phyloP scores from a whole-genome alignment of 1,139 yeast species.

The Yamadazyma spencermartinsiae region DNA sequence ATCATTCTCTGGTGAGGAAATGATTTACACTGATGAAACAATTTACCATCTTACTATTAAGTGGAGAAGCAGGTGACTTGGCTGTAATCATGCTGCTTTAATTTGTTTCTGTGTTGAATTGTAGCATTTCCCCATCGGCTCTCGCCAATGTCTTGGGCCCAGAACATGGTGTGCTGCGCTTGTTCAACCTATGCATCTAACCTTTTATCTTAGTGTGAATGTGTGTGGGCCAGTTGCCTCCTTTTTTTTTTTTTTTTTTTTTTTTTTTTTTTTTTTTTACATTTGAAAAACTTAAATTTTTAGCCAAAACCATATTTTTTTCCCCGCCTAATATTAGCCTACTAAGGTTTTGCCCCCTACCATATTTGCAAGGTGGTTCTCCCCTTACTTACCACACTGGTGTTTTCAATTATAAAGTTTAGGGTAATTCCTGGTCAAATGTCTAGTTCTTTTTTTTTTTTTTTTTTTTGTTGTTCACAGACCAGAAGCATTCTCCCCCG shows the following conservation, averaged over 20 bases:
- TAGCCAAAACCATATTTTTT: neutral
- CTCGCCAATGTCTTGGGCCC: too few species aligned
- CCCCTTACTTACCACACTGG: too few species aligned
- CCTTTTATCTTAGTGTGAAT: neutral
- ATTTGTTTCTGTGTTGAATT: too few species aligned
- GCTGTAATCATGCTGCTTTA: too few species aligned
- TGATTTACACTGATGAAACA: neutral
- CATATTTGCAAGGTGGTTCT: neutral
- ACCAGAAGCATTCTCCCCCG: constrained; percentile 1
- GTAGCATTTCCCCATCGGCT: too few species aligned
- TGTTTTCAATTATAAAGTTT: constrained; percentile 16
- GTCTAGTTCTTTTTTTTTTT: constrained; percentile 4
- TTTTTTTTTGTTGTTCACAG: neutral
- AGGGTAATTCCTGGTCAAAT: constrained; percentile 10
- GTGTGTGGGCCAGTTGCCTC: too few species aligned
- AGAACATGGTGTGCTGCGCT: too few species aligned
- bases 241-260: too few species aligned
- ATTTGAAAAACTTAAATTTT: neutral
- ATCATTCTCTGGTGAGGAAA: too few species aligned
- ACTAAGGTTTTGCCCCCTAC: neutral
- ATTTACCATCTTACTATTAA: neutral
- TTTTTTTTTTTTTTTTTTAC: neutral
- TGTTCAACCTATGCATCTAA: too few species aligned
- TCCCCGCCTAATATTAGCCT: neutral
- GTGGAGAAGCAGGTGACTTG: too few species aligned